Percentiles rank a stretch among this genome's conserved stretches.
Conservation (phyloP, 148 eudicot species). For the Limonium bicolor region DNA sequence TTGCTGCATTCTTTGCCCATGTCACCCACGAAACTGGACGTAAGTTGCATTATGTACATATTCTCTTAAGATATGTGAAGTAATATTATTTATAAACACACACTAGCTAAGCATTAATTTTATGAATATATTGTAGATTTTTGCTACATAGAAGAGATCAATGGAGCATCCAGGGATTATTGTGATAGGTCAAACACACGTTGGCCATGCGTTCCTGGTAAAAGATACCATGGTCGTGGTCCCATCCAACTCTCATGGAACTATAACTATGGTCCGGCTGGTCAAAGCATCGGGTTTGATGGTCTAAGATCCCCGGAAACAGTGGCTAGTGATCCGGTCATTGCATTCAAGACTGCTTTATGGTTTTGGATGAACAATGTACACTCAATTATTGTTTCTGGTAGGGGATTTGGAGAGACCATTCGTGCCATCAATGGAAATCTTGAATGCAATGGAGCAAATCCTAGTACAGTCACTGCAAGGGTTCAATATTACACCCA, state of each 20-base stretch:
- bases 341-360: constrained; percentile 23
- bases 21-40: no score
- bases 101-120: no score
- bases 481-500: constrained; percentile 19
- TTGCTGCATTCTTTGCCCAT: no score
- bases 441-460: constrained; percentile 17
- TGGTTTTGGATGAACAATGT: constrained; percentile 40
- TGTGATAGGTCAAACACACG: constrained; percentile 1
- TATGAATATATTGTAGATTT: background rate
- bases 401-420: constrained; percentile 23
- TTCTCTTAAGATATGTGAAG: no score
- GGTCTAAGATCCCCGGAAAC: constrained; percentile 28
- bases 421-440: constrained; percentile 23
- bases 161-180: constrained; percentile 12
- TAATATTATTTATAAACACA: no score
- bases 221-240: constrained; percentile 21
- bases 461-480: constrained; percentile 15
- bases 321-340: constrained; percentile 14
- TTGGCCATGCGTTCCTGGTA: constrained; percentile 24
- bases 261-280: constrained; percentile 35
- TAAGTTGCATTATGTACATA: no score
- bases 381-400: constrained; percentile 11
- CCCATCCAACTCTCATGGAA: constrained; percentile 30
- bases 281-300: constrained; percentile 28
- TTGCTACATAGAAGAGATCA: constrained; percentile 16